Evolutionary conservation across 768 basidiomycete genomes (phyloP).

Genomic region (Rhodosporidiobolus sp.): DNA sequence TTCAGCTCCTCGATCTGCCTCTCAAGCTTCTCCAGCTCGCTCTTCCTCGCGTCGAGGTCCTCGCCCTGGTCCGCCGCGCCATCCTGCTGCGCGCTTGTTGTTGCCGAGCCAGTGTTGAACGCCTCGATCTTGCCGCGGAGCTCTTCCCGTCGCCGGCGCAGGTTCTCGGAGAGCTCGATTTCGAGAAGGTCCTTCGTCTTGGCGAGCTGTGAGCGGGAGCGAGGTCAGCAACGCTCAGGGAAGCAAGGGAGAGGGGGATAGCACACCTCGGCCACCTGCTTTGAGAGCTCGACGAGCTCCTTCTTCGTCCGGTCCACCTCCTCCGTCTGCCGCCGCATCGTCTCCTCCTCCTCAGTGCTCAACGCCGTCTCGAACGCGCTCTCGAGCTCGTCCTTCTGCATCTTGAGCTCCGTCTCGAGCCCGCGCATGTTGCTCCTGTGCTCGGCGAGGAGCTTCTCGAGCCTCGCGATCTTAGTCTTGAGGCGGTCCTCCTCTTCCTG

Average conservation of each 20-base stretch:
- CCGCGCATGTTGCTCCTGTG: constrained; percentile 67
- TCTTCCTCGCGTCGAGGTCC: constrained; percentile 64
- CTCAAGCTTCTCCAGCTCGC: constrained; percentile 68
- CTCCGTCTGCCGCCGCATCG: constrained; percentile 65
- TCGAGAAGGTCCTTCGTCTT: constrained; percentile 75
- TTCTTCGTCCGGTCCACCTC: constrained; percentile 74
- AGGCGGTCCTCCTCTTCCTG: constrained; percentile 69
- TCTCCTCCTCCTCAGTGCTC: constrained; percentile 65
- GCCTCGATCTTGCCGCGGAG: constrained; percentile 70
- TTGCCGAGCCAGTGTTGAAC: constrained; percentile 56
- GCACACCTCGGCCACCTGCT: constrained; percentile 67
- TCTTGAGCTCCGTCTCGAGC: constrained; percentile 62
- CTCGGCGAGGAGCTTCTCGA: constrained; percentile 68
- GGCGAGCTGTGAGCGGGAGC: constrained; percentile 57
- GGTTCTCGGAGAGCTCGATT: constrained; percentile 87
- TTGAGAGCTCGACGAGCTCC: constrained; percentile 65
- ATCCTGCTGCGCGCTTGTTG: constrained; percentile 22
- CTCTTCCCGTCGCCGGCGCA: constrained; percentile 75
- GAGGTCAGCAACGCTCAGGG: constrained; percentile 11
- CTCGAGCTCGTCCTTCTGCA: constrained; percentile 63
- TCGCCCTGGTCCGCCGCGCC: constrained; percentile 58
- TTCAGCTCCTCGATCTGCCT: constrained; percentile 64
- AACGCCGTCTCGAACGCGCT: constrained; percentile 73
- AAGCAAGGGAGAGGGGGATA: not conserved
- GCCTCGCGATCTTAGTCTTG: constrained; percentile 58